Evolutionary conservation across 768 basidiomycete genomes (phyloP), one percentile per base, ranked within the genome.

Genomic region (Neoboletus magnificus): DNA sequence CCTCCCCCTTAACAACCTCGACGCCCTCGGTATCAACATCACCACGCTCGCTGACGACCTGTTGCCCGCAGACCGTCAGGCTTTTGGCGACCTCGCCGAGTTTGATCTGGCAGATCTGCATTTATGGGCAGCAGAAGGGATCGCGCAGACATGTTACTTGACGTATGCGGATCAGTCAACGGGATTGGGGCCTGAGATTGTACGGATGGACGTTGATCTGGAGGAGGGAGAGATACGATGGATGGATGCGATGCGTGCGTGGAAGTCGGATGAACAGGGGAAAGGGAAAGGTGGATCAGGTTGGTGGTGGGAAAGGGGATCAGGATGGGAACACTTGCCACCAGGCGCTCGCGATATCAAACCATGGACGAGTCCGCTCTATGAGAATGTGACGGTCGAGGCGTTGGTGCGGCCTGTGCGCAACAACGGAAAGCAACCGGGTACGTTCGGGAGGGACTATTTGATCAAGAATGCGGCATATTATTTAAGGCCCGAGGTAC

Each of bases 121-220:
- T 65, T 68, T 82, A 48, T 89, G 86, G 83, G 89, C 83, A 8
- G 89, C 89, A 0, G 79, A 89, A 62, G 88, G 87, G 4, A 73
- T 91, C n/a, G 84, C 85, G 25, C 79, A 87, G 64, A 85, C 83
- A 1, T 91, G 89, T 66, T 89, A 82, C 73, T 58, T 84, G 22
- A 78, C 79, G 40, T 91, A 90, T 63, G 86, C 84, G 0, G 89
- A 91, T 65, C 81, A 85, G 63, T 79, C 82, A 1, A 76, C 80
- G 4, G 87, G 89, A 0, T 69, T 91, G 36, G 86, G 81, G 3
- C 84, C 89, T 0, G 88, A 91, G 79, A 29, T 25, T 63, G 4
- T 65, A 29, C 52, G 37, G 29, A 63, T 70, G 62, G 12, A 65
- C 5, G 29, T 56, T 4, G 55, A 64, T 41, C 47, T 9, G 1